A percentile compares a stretch with the other conserved stretches of the same genome.
phyloP scores from a whole-genome alignment of 768 basidiomycete genomes.

The Russula vinacea region DNA sequence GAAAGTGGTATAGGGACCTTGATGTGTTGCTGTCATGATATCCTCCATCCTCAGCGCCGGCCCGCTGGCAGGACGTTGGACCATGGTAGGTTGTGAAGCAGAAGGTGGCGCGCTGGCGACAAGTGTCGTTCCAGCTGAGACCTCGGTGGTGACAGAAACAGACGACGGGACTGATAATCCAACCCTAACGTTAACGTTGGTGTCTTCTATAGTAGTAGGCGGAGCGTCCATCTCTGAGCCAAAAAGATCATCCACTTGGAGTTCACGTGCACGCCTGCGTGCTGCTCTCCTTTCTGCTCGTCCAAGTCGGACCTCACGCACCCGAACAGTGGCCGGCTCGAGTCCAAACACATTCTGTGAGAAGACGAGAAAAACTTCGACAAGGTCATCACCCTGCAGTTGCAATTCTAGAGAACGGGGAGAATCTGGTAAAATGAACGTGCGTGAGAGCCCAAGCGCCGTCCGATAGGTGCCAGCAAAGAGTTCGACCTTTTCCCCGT shows the following conservation, averaged over 20 bases:
- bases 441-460: conserved; percentile 87
- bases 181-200: conserved; percentile 40
- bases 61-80: conserved; percentile 32
- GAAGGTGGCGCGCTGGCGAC: conserved; percentile 22
- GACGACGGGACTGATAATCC: conserved; percentile 60
- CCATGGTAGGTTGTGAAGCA: conserved; percentile 31
- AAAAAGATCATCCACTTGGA: conserved; percentile 49
- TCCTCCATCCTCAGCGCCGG: conserved; percentile 57
- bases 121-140: conserved; percentile 42
- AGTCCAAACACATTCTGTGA: conserved; percentile 89
- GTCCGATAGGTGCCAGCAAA: conserved; percentile 90
- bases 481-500: conserved; percentile 88
- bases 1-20: conserved; percentile 86
- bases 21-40: conserved; percentile 59
- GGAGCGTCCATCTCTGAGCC: conserved; percentile 44
- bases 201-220: conserved; percentile 50
- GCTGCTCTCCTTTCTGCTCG: conserved; percentile 85
- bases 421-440: conserved; percentile 89
- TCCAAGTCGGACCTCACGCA: conserved; percentile 90
- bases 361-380: conserved; percentile 89
- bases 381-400: conserved; percentile 87
- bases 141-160: conserved; percentile 37
- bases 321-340: conserved; percentile 88
- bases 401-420: conserved; percentile 84
- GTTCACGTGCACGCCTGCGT: conserved; percentile 71